Conservation (phyloP, 306 rosid genomes). For the Malus sylvestris region DNA sequence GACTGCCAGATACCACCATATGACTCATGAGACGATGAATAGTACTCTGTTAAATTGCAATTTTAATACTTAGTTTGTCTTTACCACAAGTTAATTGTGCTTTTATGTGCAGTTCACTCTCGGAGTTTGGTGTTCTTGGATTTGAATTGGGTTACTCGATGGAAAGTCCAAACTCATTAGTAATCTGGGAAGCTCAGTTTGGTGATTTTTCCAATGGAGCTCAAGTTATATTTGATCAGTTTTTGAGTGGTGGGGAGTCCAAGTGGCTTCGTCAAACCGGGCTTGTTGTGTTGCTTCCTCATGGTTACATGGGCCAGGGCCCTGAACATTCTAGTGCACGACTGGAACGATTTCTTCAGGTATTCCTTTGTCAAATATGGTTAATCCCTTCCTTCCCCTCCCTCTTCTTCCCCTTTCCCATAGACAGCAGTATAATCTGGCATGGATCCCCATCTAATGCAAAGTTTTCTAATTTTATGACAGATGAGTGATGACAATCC, state of each 20-base stretch:
- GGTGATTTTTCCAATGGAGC: conserved; percentile 97
- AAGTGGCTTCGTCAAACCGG: conserved; percentile 99
- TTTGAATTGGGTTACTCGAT: conserved; percentile 95
- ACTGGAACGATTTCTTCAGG: conserved; percentile 93
- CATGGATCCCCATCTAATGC: conserved; percentile 7
- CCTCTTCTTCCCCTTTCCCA: background rate
- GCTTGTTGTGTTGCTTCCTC: conserved; percentile 88
- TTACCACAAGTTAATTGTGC: conserved; percentile 9
- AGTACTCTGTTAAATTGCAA: background rate
- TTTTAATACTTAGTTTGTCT: background rate
- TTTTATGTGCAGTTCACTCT: conserved; percentile 64
- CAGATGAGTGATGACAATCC: conserved; percentile 99
- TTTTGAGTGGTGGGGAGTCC: conserved; percentile 86
- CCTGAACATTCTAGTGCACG: conserved; percentile 97
- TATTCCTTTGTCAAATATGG: conserved; percentile 5
- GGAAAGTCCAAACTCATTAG: conserved; percentile 93
- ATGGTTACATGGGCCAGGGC: conserved; percentile 98
- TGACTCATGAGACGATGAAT: background rate
- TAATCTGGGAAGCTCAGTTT: conserved; percentile 96
- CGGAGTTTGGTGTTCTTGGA: conserved; percentile 94
- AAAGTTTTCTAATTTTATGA: conserved; percentile 24
- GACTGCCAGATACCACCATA: background rate
- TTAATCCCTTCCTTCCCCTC: background rate
- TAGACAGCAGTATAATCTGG: background rate
- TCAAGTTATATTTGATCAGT: conserved; percentile 89